Conservation (phyloP, 176 grass and related monocot species). For the Musa troglodytarum region DNA sequence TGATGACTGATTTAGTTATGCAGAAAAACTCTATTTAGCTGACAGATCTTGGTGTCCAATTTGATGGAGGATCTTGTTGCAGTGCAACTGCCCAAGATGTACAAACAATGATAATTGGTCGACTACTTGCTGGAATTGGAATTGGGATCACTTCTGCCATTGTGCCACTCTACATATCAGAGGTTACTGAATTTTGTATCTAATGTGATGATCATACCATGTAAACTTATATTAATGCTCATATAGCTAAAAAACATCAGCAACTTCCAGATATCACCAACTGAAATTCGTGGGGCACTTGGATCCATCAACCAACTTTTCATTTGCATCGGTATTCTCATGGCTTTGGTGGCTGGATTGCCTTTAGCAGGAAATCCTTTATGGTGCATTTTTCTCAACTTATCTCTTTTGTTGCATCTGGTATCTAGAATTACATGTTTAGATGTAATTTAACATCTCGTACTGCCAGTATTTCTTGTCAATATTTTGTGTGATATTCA, state of each 20-base stretch:
- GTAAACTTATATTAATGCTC: not conserved
- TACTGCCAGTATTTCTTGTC: not conserved
- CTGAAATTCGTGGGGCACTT: conserved; percentile 98
- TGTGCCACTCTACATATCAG: conserved; percentile 99
- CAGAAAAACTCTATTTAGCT: not conserved
- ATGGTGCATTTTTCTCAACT: conserved; percentile 50
- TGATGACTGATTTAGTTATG: not conserved
- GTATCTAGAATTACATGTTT: not conserved
- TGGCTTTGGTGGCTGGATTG: conserved; percentile 87
- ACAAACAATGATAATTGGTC: conserved; percentile 84
- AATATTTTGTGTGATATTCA: not conserved
- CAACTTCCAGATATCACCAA: conserved; percentile 77
- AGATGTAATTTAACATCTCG: not conserved
- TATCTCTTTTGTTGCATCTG: not conserved
- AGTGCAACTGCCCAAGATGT: conserved; percentile 93
- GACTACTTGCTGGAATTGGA: conserved; percentile 85
- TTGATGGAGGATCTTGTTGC: conserved; percentile 10
- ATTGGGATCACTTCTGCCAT: conserved; percentile 95
- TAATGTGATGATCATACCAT: not conserved
- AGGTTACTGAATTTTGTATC: conserved; percentile 45
- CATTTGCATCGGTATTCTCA: conserved; percentile 94
- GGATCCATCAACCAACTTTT: conserved; percentile 96
- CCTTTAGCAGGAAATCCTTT: conserved; percentile 80
- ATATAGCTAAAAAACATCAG: conserved; percentile 15
- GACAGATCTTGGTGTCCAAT: not conserved